phyloP scores from a whole-genome alignment of 2,329 filamentous ascomycete genomes.

The Clarireedia hainanense region DNA sequence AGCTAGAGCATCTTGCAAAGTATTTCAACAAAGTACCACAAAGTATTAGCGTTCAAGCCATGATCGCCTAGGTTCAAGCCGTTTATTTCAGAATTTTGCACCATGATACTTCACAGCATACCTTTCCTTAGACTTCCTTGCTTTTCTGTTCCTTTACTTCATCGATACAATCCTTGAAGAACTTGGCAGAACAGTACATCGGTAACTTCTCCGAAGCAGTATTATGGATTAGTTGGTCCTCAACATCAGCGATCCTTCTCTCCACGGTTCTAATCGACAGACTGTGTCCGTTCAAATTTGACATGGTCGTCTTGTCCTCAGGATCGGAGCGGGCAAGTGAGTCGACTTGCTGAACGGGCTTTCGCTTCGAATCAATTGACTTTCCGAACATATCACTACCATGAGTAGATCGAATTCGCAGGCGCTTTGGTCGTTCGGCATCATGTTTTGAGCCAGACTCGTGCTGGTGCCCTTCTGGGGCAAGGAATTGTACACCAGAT shows the following conservation, averaged over 20 bases:
- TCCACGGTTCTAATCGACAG: not conserved
- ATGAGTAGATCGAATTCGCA: conserved; percentile 5
- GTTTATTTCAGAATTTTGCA: too few relatives aligned
- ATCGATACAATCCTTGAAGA: not conserved
- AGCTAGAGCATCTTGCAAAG: not conserved
- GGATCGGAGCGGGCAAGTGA: not conserved
- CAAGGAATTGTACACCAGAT: conserved; percentile 8
- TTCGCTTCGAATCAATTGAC: not conserved
- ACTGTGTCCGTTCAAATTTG: not conserved
- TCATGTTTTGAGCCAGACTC: not conserved
- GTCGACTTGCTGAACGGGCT: not conserved
- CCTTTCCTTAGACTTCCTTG: not conserved
- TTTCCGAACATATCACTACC: conserved; percentile 18
- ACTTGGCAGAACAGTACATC: conserved; percentile 5
- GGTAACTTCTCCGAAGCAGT: conserved; percentile 2
- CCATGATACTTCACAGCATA: too few relatives aligned
- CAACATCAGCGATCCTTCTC: conserved; percentile 1
- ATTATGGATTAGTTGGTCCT: not conserved
- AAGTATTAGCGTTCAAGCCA: too few relatives aligned
- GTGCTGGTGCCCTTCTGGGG: not conserved
- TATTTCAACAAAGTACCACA: too few relatives aligned
- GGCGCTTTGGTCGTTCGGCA: not conserved
- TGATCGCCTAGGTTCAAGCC: too few relatives aligned
- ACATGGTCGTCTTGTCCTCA: not conserved
- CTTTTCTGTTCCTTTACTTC: not conserved